Percentiles rank a stretch among this genome's conserved stretches.
Conservation (phyloP, 192 early-diverging fungal genomes). For the Coemansia pectinata region DNA sequence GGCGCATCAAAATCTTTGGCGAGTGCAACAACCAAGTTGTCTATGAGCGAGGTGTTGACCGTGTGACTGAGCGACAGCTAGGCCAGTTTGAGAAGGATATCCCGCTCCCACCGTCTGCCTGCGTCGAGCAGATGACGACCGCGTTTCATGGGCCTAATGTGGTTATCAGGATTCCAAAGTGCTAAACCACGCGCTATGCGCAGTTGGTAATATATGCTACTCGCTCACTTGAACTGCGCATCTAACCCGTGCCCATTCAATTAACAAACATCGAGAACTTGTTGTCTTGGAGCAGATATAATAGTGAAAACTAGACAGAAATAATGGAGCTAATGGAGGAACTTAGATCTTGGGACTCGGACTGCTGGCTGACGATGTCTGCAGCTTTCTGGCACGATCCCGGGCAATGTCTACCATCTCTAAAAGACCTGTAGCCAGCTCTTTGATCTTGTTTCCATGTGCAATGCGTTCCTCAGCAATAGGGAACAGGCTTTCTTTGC, state of each 20-base stretch:
- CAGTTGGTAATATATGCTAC: neutral
- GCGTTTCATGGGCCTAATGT: constrained; percentile 18
- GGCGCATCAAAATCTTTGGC: constrained; percentile 45
- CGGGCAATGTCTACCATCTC: constrained; percentile 84
- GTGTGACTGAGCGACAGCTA: constrained; percentile 46
- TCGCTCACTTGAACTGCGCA: neutral
- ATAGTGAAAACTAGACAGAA: neutral
- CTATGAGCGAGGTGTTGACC: constrained; percentile 33
- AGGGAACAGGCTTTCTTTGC: constrained; percentile 72
- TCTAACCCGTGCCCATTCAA: neutral
- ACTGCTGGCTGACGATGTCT: constrained; percentile 1
- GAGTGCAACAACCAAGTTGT: constrained; percentile 39
- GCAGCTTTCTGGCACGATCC: constrained; percentile 74
- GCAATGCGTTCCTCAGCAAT: constrained; percentile 70
- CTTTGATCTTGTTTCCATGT: constrained; percentile 61
- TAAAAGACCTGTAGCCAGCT: constrained; percentile 67
- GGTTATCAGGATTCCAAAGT: constrained; percentile 33
- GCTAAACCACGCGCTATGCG: neutral
- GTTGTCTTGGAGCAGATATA: neutral
- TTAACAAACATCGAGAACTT: neutral
- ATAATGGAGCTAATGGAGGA: neutral
- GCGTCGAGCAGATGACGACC: constrained; percentile 36
- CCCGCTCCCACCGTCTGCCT: constrained; percentile 35
- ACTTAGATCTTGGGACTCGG: constrained; percentile 31
- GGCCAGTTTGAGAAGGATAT: constrained; percentile 57